Conservation (phyloP, 805 yeast genomes). For the Candida railenensis region DNA sequence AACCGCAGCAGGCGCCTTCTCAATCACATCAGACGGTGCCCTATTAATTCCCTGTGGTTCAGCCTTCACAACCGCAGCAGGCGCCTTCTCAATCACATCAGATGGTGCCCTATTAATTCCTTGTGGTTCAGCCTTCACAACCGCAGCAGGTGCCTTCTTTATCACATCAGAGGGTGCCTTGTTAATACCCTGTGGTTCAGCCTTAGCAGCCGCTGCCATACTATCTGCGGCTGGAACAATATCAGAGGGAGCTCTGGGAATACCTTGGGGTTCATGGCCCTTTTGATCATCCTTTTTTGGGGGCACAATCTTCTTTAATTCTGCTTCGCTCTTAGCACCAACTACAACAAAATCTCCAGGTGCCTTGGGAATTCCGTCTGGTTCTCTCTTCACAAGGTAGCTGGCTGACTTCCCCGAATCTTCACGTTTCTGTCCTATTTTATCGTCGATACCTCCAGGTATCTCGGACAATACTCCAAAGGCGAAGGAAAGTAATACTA, state of each 20-base stretch:
- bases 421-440: not conserved
- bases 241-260: conserved; percentile 1
- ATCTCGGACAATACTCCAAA: not conserved
- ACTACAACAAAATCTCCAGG: not conserved
- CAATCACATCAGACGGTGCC: not conserved
- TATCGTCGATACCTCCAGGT: not conserved
- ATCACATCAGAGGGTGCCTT: not conserved
- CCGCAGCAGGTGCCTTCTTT: not conserved
- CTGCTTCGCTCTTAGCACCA: too few species aligned
- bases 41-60: not conserved
- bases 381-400: not conserved
- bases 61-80: not conserved
- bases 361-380: not conserved
- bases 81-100: not conserved
- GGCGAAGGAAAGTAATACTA: not conserved
- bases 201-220: not conserved
- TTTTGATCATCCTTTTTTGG: too few species aligned
- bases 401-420: not conserved
- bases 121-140: not conserved
- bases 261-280: too few species aligned
- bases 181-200: not conserved
- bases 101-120: not conserved
- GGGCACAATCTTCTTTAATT: too few species aligned
- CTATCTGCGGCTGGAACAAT: too few species aligned
- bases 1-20: not conserved